Base-by-base conservation (phyloP, 2,329 filamentous ascomycete species). In the Alternaria sp. region DNA sequence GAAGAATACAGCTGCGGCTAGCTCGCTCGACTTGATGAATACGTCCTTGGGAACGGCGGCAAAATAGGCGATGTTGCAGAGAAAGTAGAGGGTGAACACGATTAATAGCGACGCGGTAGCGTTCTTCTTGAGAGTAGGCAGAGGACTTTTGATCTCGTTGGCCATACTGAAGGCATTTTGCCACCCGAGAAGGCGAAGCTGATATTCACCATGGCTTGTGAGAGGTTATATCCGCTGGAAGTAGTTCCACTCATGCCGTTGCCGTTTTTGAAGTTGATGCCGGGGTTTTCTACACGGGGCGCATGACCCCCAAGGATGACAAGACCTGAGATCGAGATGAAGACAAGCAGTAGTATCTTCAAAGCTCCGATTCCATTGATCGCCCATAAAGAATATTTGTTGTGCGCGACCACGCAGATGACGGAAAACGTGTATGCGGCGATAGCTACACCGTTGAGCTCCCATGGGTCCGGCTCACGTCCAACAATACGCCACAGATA, bases 341-440 rank as follows among this genome's bases (percentile, higher is more conserved):
- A 88, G n/a, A 89, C 61, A 3, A 90, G 76, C 0, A 86, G 88
- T 14, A 85, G 66, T 3, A 90, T 71, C 67, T 90, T 90, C 36
- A 90, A 66, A 2, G 61, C 59, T 8, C 69, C 68, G n/a, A 74
- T 73, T 10, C 72, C 21, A 39, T 73, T 74, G 62, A 71, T 72
- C 10, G 71, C 39, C 7, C 67, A 60, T n/a, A 73, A 68, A 3
- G 70, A 72, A 62, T 65, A 72, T 14, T 60, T 60, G 1, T 67
- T 74, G 3, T 70, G 70, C 3, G 71, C 34, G n/a, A 73, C 50
- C 21, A 74, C 31, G 11, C 72, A 48, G 2, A 68, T 37, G 17
- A 37, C 66, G 5, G 72, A 58, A 31, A 71, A 66, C 0, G 64
- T 64, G 51, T 74, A 72, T 4, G 70, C 62, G 1, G 60, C 65